These are phyloP conservation scores for Starmerella etchellsii DNA, from an alignment of 805 yeast genomes.

Conservation along the genomic window DNA sequence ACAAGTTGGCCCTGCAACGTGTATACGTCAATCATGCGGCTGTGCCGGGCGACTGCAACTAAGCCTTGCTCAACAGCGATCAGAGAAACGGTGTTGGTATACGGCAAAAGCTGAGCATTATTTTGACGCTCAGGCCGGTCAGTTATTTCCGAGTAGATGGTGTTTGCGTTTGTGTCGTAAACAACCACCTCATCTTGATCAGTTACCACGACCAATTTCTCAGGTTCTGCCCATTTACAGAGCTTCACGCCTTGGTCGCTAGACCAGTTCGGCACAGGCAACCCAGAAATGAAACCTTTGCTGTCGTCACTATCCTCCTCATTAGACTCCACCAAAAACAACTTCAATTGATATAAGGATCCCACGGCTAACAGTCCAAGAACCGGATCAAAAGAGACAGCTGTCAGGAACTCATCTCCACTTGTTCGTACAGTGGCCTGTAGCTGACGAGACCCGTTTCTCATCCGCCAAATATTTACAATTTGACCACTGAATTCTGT, in stretches of 20 bases:
- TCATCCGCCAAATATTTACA: constrained; percentile 72
- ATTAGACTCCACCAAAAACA: constrained; percentile 42
- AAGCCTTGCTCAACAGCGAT: constrained; percentile 36
- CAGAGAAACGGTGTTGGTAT: constrained; percentile 40
- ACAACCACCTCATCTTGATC: constrained; percentile 22
- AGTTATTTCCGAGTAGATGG: constrained; percentile 9
- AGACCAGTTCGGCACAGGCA: constrained; percentile 3
- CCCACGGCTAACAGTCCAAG: constrained; percentile 61
- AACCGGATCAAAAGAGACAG: constrained; percentile 51
- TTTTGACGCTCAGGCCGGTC: neutral
- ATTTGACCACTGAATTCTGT: constrained; percentile 72
- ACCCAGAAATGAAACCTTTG: constrained; percentile 22
- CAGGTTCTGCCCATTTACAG: constrained; percentile 14
- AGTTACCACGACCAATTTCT: constrained; percentile 20
- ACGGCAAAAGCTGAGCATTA: constrained; percentile 27
- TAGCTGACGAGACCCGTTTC: constrained; percentile 39
- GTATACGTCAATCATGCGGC: constrained; percentile 51
- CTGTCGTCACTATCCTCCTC: constrained; percentile 25
- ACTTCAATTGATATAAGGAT: constrained; percentile 50
- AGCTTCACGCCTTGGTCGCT: constrained; percentile 7
- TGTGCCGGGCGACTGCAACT: constrained; percentile 47
- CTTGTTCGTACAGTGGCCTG: constrained; percentile 5
- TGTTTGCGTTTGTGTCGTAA: constrained; percentile 12
- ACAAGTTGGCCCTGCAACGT: constrained; percentile 24
- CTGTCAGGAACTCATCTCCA: constrained; percentile 60